Evolutionary conservation across 2,329 filamentous ascomycete species (phyloP).

Genomic region (Fusarium scirpi): DNA sequence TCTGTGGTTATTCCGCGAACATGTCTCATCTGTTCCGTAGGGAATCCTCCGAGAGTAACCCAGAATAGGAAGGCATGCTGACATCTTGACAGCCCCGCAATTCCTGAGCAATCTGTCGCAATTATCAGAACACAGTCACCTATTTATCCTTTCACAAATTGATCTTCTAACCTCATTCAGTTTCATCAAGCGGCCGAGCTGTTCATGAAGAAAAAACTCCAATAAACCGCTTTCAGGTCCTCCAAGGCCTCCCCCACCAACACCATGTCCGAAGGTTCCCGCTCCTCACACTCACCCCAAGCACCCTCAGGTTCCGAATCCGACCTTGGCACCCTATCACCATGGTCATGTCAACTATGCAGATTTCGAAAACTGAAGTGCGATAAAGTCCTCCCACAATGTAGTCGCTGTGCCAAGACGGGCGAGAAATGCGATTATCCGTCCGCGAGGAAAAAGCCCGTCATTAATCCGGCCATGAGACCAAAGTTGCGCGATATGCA

Average conservation of each 20-base stretch:
- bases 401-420: slow-evolving; percentile 26
- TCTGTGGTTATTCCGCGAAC: too few species aligned
- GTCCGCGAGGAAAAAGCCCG: slow-evolving; percentile 20
- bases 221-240: too few species aligned
- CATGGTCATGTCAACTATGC: slow-evolving; percentile 26
- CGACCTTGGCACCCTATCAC: slow-evolving; percentile 7
- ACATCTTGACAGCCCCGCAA: slow-evolving; percentile 1
- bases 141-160: background rate
- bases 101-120: background rate
- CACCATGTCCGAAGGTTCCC: slow-evolving; percentile 20
- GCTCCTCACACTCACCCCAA: slow-evolving; percentile 20
- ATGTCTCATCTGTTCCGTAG: too few species aligned
- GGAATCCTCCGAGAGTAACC: background rate
- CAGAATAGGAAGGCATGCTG: background rate
- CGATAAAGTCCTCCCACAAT: slow-evolving; percentile 9
- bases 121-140: background rate
- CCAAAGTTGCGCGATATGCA: slow-evolving; percentile 31
- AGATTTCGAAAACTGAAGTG: slow-evolving; percentile 32
- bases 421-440: slow-evolving; percentile 29
- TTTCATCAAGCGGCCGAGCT: background rate
- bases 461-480: slow-evolving; percentile 21
- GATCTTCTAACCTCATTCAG: background rate
- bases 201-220: rapidly evolving
- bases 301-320: slow-evolving; percentile 27
- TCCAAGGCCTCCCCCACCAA: too few species aligned